phyloP scores from a whole-genome alignment of 768 basidiomycete genomes.

The Tephrocybe sp. region DNA sequence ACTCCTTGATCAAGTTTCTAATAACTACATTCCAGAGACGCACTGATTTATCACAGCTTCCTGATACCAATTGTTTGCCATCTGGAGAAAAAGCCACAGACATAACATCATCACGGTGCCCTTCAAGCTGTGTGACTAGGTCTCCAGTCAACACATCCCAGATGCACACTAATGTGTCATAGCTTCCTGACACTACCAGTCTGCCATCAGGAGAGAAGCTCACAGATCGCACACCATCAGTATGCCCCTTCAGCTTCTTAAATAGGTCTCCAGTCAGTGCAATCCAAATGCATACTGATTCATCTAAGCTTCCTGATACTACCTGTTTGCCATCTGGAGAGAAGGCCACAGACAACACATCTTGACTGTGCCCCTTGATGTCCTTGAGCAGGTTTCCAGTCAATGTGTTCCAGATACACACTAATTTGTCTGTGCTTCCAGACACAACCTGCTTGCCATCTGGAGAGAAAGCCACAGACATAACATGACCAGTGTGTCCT shows the following conservation, averaged over 20 bases:
- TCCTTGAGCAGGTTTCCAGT: not conserved
- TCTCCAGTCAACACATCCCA: not conserved
- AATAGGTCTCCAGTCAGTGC: not conserved
- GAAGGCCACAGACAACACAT: not conserved
- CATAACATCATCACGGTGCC: not conserved
- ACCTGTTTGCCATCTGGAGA: not conserved
- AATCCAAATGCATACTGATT: not conserved
- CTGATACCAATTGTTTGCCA: not conserved
- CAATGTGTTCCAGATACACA: not conserved
- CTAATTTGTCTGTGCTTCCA: not conserved
- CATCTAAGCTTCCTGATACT: not conserved
- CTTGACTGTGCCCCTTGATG: not conserved
- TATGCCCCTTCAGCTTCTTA: not conserved
- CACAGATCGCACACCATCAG: not conserved
- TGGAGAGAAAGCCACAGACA: not conserved
- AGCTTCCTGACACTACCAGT: too few species aligned
- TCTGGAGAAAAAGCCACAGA: not conserved
- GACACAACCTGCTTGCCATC: too few species aligned
- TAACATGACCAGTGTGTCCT: not conserved
- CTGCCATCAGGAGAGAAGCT: too few species aligned
- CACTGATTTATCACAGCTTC: not conserved
- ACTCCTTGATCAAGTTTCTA: not conserved
- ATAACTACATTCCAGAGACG: not conserved
- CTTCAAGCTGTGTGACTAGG: not conserved
- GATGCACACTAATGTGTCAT: not conserved